Base-by-base conservation (phyloP, 2,329 filamentous ascomycete genomes). In the Escovopsis sp. region DNA sequence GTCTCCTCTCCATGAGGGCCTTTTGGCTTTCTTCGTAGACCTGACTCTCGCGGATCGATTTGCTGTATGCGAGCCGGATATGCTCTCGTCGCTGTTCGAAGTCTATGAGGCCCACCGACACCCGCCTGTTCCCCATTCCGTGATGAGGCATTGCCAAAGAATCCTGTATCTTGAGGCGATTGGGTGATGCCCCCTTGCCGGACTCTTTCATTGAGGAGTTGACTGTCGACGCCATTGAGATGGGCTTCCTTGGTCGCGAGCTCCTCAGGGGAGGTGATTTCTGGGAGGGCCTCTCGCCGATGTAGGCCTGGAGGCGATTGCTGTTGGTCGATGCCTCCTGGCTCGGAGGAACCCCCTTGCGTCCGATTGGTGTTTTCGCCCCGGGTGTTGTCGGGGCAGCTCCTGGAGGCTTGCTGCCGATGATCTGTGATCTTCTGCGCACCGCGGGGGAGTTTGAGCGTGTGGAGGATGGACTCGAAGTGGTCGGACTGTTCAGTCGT, bases 41-140 rank as follows among this genome's bases (percentile, higher is more conserved):
- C 54, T 84, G 79, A 51, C 67, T 81, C 54, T 85, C 81, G 47
- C 81, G 74, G 38, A 91, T 78, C n/a, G 82, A 85, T 56, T 83
- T 84, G 51, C 78, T 88, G 58, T 93, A 89, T 12, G 85, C 86
- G 43, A 86, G 76, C 51, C 88, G 81, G 52, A 94, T 93, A 46
- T 79, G 78, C 54, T 86, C 81, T 51, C 87, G 73, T 39, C 85
- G 74, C 50, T 84, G 83, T 45, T 82, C 85, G 56, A 93, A 91
- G 59, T 94, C 84, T 40, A 93, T 84, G 45, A 81, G 81, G 1
- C 81, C 81, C 44, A 88, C 64, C 2, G 73, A 72, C 40, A 76
- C 66, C 53, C 76, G 76, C 35, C 70, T 66, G 44, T 70, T 64
- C 29, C 64, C 57, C 6, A 57, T 46, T 5, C 60, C 50, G 40